Conservation (phyloP, 208 protist genomes). For the Eutreptiella sp. region DNA sequence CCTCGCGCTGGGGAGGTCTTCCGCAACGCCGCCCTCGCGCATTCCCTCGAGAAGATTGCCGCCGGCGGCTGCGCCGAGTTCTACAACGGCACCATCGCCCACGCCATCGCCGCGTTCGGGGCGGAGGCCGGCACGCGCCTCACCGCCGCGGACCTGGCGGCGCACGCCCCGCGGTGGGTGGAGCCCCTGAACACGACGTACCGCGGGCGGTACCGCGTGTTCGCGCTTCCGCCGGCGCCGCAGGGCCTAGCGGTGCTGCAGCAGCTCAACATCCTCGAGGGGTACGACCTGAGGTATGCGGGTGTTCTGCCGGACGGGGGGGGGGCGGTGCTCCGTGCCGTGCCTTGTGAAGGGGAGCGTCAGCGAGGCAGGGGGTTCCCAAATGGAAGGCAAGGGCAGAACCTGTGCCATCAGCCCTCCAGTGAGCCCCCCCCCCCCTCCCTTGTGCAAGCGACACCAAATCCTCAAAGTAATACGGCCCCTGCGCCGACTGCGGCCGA, state of each 20-base stretch:
- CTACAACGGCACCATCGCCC: conserved; percentile 3
- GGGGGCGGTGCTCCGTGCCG: too few relatives aligned
- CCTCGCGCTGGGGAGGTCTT: not conserved
- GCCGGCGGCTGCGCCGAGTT: not conserved
- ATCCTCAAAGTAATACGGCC: too few relatives aligned
- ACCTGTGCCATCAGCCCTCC: too few relatives aligned
- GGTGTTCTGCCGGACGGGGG: too few relatives aligned
- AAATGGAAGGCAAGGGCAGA: too few relatives aligned
- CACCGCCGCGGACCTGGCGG: not conserved
- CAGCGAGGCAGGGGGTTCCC: too few relatives aligned
- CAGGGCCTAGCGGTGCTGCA: conserved; percentile 3
- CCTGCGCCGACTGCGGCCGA: too few relatives aligned
- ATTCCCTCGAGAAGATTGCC: not conserved
- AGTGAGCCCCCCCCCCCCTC: too few relatives aligned
- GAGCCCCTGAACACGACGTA: conserved; percentile 8
- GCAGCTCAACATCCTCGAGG: conserved; percentile 10
- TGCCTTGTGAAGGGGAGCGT: too few relatives aligned
- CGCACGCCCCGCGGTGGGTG: not conserved
- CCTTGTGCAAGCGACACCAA: too few relatives aligned
- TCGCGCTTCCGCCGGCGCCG: not conserved
- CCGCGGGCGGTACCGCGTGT: not conserved
- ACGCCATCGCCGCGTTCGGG: not conserved
- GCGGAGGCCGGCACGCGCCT: not conserved
- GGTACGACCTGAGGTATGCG: conserved; percentile 7
- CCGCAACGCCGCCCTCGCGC: not conserved